These are phyloP conservation scores for Zelonia costaricensis DNA, from an alignment of 208 protist genomes.

Conservation along the genomic window DNA sequence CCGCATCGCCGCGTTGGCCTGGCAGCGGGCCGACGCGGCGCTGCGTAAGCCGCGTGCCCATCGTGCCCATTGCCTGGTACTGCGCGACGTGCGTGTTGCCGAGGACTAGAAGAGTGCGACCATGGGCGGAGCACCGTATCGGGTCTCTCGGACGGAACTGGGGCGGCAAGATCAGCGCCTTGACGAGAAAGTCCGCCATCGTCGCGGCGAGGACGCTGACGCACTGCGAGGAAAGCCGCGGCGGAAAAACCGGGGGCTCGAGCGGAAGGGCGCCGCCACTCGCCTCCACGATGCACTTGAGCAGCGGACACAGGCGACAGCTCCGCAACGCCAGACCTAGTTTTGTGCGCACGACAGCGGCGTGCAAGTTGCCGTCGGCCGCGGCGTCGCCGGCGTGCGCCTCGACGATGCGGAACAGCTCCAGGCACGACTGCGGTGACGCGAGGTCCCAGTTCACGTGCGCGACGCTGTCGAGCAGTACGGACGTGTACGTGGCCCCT, in stretches of 20 bases:
- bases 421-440: conserved; percentile 46
- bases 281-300: conserved; percentile 22
- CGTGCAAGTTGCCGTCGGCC: conserved; percentile 19
- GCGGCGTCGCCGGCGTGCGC: conserved; percentile 22
- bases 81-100: conserved; percentile 13
- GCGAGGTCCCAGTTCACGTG: conserved; percentile 43
- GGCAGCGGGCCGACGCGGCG: conserved; percentile 12
- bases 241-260: conserved; percentile 1
- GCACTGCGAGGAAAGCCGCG: background rate
- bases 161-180: conserved; percentile 12
- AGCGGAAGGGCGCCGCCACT: conserved; percentile 4
- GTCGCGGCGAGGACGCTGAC: conserved; percentile 15
- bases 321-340: conserved; percentile 63
- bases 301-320: conserved; percentile 49
- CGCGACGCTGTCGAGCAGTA: conserved; percentile 47
- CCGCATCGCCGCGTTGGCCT: conserved; percentile 18
- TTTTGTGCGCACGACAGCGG: conserved; percentile 37
- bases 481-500: conserved; percentile 32
- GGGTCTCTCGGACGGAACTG: conserved; percentile 12
- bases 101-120: conserved; percentile 10
- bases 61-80: conserved; percentile 29
- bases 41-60: conserved; percentile 25
- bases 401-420: conserved; percentile 59
- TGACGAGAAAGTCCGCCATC: conserved; percentile 24
- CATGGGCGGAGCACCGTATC: conserved; percentile 9